phyloP scores from a whole-genome alignment of 2,329 filamentous ascomycete genomes.

The Verticillium nonalfalfae region DNA sequence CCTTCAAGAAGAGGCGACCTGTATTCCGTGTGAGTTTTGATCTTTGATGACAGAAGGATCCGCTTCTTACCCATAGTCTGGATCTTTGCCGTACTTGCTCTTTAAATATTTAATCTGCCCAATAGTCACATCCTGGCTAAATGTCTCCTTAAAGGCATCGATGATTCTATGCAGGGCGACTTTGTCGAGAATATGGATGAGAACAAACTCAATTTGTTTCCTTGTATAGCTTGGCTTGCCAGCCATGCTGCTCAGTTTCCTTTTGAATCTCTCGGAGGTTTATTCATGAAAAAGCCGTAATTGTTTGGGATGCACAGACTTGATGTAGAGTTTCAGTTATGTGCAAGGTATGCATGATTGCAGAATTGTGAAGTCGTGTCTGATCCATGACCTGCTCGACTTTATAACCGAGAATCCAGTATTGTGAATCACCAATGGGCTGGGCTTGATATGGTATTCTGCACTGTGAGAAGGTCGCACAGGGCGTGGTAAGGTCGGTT shows the following conservation, averaged over 20 bases:
- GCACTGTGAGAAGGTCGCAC: background rate
- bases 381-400: no score
- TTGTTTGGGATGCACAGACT: no score
- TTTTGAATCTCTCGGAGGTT: background rate
- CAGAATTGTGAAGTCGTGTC: no score
- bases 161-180: slow-evolving; percentile 18
- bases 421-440: background rate
- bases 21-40: background rate
- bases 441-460: background rate
- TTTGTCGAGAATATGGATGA: slow-evolving; percentile 20
- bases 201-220: slow-evolving; percentile 26
- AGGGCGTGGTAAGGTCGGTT: background rate
- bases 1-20: background rate
- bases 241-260: slow-evolving; percentile 18
- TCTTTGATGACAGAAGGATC: background rate
- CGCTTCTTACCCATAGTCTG: slow-evolving; percentile 28
- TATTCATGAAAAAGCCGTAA: no score
- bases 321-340: no score
- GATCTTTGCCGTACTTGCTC: slow-evolving; percentile 32
- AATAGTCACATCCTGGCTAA: slow-evolving; percentile 19
- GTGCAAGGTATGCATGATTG: no score
- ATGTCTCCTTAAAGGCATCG: slow-evolving; percentile 18
- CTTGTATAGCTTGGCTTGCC: slow-evolving; percentile 25
- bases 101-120: slow-evolving; percentile 30
- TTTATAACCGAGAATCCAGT: background rate